These are phyloP conservation scores for Stagonosporopsis rhizophila DNA, from an alignment of 2,329 filamentous ascomycete species.

Conservation along the genomic window DNA sequence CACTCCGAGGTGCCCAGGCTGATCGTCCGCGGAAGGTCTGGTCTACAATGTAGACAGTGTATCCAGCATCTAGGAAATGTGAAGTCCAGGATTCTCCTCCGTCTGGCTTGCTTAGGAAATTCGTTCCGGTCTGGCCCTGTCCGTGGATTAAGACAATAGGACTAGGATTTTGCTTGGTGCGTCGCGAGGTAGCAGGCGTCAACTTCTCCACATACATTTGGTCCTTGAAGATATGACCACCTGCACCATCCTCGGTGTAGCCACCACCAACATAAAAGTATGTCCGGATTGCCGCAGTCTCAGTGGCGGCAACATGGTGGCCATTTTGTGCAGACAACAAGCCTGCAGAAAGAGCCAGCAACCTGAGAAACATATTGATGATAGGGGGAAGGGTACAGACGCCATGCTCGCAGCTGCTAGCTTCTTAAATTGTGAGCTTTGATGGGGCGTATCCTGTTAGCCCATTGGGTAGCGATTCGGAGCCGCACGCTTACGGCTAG, in stretches of 20 bases:
- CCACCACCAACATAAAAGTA: constrained; percentile 32
- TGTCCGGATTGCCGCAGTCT: constrained; percentile 14
- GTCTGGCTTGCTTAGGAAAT: constrained; percentile 57
- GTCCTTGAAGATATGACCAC: constrained; percentile 22
- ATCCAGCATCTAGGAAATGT: constrained; percentile 56
- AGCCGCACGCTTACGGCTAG: background rate
- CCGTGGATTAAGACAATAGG: constrained; percentile 44
- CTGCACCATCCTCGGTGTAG: constrained; percentile 21
- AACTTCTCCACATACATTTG: constrained; percentile 44
- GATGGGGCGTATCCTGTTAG: background rate
- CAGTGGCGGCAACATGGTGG: background rate
- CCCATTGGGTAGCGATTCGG: background rate
- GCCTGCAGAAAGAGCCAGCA: background rate
- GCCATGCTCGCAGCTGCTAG: background rate
- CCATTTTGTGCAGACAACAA: background rate
- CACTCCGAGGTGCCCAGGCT: constrained; percentile 48
- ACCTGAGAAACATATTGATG: background rate
- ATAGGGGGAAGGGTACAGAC: background rate
- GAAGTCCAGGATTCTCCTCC: constrained; percentile 58
- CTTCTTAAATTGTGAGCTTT: background rate
- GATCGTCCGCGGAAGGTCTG: constrained; percentile 57
- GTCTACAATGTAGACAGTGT: constrained; percentile 58
- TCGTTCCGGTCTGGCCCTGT: constrained; percentile 39
- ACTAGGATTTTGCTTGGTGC: background rate
- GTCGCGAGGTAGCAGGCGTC: constrained; percentile 13